Conservation (phyloP, 2,329 filamentous ascomycete genomes). For the Colletotrichum sp. region DNA sequence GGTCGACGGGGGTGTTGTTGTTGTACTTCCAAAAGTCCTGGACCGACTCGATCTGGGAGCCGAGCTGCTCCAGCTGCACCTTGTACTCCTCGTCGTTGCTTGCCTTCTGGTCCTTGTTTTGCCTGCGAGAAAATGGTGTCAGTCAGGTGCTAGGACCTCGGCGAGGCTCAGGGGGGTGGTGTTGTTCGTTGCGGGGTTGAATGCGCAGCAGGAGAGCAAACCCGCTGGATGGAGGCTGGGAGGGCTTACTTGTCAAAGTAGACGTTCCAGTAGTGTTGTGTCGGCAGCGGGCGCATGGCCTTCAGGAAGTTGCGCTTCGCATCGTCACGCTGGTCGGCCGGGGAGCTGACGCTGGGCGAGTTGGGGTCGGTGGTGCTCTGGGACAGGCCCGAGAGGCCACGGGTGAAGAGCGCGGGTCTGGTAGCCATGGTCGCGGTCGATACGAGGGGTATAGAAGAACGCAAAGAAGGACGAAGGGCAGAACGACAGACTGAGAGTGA, state of each 20-base stretch:
- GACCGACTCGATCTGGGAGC: constrained; percentile 74
- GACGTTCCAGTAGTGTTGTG: constrained; percentile 82
- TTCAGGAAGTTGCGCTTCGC: constrained; percentile 85
- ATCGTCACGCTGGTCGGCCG: constrained; percentile 76
- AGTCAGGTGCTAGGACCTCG: background rate
- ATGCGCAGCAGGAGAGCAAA: background rate
- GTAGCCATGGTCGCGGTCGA: constrained; percentile 53
- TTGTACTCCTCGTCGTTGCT: constrained; percentile 52
- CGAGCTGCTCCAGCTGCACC: constrained; percentile 65
- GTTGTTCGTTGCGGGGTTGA: background rate
- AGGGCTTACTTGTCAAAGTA: constrained; percentile 64
- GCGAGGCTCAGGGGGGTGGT: background rate
- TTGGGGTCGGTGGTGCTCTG: constrained; percentile 61
- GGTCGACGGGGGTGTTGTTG: constrained; percentile 80
- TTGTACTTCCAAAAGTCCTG: constrained; percentile 87
- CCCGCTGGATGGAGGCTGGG: background rate
- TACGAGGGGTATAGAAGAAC: background rate
- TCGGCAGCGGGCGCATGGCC: constrained; percentile 73
- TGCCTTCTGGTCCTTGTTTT: constrained; percentile 46
- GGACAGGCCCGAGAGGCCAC: constrained; percentile 66
- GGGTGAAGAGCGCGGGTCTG: constrained; percentile 65
- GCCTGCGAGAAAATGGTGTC: constrained; percentile 31
- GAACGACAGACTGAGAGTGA: background rate
- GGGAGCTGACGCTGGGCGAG: constrained; percentile 67
- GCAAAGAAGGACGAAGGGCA: background rate